Evolutionary conservation across 129 eudicot species (phyloP).

Genomic region (Pseudognaphalium luteoalbum): DNA sequence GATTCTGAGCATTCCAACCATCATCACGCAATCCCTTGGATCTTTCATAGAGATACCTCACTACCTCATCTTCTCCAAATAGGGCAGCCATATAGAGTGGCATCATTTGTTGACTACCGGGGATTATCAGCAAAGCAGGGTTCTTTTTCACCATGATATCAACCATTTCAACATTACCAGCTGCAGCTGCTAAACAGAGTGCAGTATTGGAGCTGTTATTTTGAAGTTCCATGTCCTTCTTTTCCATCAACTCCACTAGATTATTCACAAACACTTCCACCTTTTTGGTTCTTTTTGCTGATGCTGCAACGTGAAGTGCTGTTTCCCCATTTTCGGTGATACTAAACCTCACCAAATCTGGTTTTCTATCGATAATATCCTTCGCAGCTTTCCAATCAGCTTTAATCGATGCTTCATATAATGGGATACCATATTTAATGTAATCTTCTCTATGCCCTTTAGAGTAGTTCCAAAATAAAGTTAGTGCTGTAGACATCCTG

Average conservation of each 20-base stretch:
- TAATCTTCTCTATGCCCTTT: conserved; percentile 29
- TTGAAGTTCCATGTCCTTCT: conserved; percentile 32
- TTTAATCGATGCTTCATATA: conserved; percentile 37
- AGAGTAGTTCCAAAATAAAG: conserved; percentile 10
- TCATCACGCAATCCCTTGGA: conserved; percentile 17
- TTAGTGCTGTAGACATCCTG: neutral
- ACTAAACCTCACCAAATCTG: conserved; percentile 11
- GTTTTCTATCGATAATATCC: conserved; percentile 7
- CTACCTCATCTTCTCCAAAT: conserved; percentile 41
- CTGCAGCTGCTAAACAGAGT: conserved; percentile 56
- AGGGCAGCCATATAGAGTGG: conserved; percentile 52
- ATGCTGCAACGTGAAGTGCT: conserved; percentile 58
- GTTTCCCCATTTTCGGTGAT: conserved; percentile 49
- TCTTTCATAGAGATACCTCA: conserved; percentile 27
- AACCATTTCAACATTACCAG: conserved; percentile 42
- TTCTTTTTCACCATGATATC: conserved; percentile 34
- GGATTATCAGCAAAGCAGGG: conserved; percentile 21
- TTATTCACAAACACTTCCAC: conserved; percentile 41
- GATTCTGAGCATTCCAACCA: conserved; percentile 34
- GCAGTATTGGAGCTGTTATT: conserved; percentile 44
- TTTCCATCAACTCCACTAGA: conserved; percentile 22
- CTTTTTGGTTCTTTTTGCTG: conserved; percentile 20
- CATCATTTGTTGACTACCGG: conserved; percentile 32
- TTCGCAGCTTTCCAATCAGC: conserved; percentile 50
- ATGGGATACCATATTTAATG: conserved; percentile 32